phyloP scores from a whole-genome alignment of 2,329 filamentous ascomycete species.

The Colletotrichum trifolii region DNA sequence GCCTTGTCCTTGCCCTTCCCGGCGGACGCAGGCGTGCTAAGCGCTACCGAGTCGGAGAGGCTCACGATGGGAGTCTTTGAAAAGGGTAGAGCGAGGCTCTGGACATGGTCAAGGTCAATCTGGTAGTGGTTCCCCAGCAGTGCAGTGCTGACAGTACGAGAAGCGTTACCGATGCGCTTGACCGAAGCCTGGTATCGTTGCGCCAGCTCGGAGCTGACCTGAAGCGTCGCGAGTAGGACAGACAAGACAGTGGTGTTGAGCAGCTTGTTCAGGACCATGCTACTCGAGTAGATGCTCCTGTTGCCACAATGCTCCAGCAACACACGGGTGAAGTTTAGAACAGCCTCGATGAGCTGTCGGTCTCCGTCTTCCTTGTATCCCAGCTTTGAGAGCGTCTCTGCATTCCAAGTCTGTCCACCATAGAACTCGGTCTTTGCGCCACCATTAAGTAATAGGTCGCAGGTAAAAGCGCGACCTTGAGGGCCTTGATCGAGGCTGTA shows the following conservation, averaged over 20 bases:
- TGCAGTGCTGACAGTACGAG: slow-evolving; percentile 74
- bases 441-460: slow-evolving; percentile 71
- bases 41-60: slow-evolving; percentile 60
- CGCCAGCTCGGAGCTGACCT: slow-evolving; percentile 85
- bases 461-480: slow-evolving; percentile 80
- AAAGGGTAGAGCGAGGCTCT: slow-evolving; percentile 86
- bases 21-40: slow-evolving; percentile 65
- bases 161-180: slow-evolving; percentile 76
- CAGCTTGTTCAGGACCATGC: slow-evolving; percentile 86
- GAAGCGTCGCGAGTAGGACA: slow-evolving; percentile 81
- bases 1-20: slow-evolving; percentile 82
- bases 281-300: slow-evolving; percentile 95
- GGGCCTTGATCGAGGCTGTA: slow-evolving; percentile 86
- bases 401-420: slow-evolving; percentile 60
- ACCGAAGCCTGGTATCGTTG: slow-evolving; percentile 93
- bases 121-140: slow-evolving; percentile 88
- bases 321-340: slow-evolving; percentile 87
- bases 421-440: slow-evolving; percentile 63
- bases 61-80: slow-evolving; percentile 73
- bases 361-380: slow-evolving; percentile 83
- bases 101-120: slow-evolving; percentile 81
- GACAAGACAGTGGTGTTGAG: slow-evolving; percentile 87
- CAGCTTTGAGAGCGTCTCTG: slow-evolving; percentile 62
- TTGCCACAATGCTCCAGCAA: slow-evolving; percentile 96
- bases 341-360: slow-evolving; percentile 78